phyloP scores from a whole-genome alignment of 257 asterid genomes.

The Solanum medicagineum region DNA sequence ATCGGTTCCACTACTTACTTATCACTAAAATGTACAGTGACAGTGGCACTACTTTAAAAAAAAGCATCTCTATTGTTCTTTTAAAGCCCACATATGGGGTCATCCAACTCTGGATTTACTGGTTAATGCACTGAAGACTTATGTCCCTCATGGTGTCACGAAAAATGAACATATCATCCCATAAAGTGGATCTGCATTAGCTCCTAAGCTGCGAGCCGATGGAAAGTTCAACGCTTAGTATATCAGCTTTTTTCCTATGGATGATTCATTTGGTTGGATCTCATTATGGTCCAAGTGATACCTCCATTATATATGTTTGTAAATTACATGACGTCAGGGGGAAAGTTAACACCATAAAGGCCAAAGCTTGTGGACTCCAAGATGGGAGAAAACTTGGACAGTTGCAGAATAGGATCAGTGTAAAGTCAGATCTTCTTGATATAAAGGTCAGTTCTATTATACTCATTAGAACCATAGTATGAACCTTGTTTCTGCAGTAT shows the following conservation, averaged over 20 bases:
- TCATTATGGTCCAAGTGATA: background rate
- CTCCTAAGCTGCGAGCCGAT: background rate
- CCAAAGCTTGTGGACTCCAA: background rate
- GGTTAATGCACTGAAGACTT: slow-evolving; percentile 75
- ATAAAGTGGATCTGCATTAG: slow-evolving; percentile 25
- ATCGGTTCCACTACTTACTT: background rate
- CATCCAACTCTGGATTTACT: slow-evolving; percentile 66
- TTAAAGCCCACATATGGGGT: slow-evolving; percentile 83
- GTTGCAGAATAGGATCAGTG: background rate
- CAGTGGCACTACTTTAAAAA: background rate
- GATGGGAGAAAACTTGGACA: background rate
- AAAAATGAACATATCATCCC: slow-evolving; percentile 52
- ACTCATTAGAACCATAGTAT: background rate
- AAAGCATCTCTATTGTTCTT: background rate
- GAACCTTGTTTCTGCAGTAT: background rate
- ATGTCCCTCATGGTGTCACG: slow-evolving; percentile 77
- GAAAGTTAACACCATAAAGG: background rate
- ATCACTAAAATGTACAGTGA: background rate
- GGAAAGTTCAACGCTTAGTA: background rate
- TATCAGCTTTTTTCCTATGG: background rate
- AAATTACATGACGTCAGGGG: background rate
- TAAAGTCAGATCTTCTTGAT: background rate
- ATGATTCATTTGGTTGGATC: background rate
- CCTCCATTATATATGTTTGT: background rate
- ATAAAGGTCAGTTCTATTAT: background rate